Evolutionary conservation across 352 stramenopile genomes (phyloP).

Genomic region (Aphanomyces euteiches): DNA sequence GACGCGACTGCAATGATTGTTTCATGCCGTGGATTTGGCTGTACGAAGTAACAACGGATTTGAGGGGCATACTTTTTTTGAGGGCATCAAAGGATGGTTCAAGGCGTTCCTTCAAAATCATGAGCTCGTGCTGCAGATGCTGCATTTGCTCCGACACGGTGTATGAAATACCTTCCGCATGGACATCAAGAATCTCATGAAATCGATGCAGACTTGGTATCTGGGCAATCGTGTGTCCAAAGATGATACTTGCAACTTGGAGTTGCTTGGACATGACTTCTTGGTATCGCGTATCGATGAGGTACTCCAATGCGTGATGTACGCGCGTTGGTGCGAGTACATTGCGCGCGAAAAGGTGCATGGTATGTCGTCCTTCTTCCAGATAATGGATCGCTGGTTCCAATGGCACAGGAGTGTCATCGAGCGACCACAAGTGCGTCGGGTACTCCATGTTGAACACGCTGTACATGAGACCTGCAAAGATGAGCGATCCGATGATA

Average conservation of each 20-base stretch:
- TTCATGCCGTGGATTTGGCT: conserved; percentile 40
- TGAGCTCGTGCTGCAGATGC: conserved; percentile 58
- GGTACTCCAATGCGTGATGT: conserved; percentile 21
- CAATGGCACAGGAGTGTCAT: conserved; percentile 36
- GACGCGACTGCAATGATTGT: conserved; percentile 47
- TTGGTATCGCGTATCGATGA: conserved; percentile 19
- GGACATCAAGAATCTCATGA: conserved; percentile 64
- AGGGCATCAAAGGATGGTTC: conserved; percentile 1
- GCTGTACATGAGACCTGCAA: conserved; percentile 72
- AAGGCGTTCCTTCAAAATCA: conserved; percentile 40
- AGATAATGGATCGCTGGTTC: conserved; percentile 37
- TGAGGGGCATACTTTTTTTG: neutral
- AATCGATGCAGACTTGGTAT: conserved; percentile 79
- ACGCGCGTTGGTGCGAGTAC: conserved; percentile 1
- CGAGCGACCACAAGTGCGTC: neutral
- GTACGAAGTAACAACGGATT: conserved; percentile 13
- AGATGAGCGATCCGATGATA: conserved; percentile 82
- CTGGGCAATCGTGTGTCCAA: conserved; percentile 80
- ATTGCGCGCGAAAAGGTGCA: conserved; percentile 39
- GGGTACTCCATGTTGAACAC: conserved; percentile 20
- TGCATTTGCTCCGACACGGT: conserved; percentile 63
- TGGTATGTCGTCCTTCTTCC: conserved; percentile 47
- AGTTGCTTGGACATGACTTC: conserved; percentile 16
- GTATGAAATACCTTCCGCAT: conserved; percentile 67
- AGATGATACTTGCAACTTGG: conserved; percentile 68